Conservation (phyloP, 768 basidiomycete species). For the Boletus speciosus region DNA sequence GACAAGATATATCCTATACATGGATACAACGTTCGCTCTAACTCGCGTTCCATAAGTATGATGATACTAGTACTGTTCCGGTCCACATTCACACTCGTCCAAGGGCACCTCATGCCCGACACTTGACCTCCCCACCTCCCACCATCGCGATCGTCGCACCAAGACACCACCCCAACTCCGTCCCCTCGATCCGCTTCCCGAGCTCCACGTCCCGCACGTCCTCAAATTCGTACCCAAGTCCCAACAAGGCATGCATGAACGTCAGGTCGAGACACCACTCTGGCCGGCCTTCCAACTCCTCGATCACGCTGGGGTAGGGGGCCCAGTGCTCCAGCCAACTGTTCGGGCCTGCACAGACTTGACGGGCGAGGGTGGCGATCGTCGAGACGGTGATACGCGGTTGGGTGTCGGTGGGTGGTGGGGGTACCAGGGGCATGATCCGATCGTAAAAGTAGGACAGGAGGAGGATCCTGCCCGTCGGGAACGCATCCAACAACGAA, state of each 20-base stretch:
- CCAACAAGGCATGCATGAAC: slow-evolving; percentile 86
- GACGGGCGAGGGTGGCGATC: slow-evolving; percentile 60
- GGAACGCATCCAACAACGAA: slow-evolving; percentile 83
- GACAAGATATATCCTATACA: no score
- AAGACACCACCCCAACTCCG: slow-evolving; percentile 92
- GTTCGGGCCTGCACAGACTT: slow-evolving; percentile 68
- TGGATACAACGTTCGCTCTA: neutral
- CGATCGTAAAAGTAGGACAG: slow-evolving; percentile 99
- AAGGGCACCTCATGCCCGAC: slow-evolving; percentile 32
- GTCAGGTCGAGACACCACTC: slow-evolving; percentile 97
- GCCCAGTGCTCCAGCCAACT: slow-evolving; percentile 55
- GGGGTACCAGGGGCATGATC: slow-evolving; percentile 66
- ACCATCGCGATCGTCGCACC: slow-evolving; percentile 81
- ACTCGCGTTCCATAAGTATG: no score
- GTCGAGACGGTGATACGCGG: slow-evolving; percentile 46
- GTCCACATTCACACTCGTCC: neutral
- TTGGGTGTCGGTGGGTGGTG: slow-evolving; percentile 20
- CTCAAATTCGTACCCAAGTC: slow-evolving; percentile 87
- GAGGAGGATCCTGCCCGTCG: slow-evolving; percentile 79
- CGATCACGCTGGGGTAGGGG: slow-evolving; percentile 45
- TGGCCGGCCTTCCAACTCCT: slow-evolving; percentile 76
- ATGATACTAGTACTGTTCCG: neutral
- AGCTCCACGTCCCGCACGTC: slow-evolving; percentile 65
- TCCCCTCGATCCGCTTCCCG: slow-evolving; percentile 84
- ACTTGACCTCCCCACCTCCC: slow-evolving; percentile 55